A percentile compares a stretch with the other conserved stretches of the same genome.
Conservation (phyloP, 208 protist species). For the Acanthamoeba lenticulata region DNA sequence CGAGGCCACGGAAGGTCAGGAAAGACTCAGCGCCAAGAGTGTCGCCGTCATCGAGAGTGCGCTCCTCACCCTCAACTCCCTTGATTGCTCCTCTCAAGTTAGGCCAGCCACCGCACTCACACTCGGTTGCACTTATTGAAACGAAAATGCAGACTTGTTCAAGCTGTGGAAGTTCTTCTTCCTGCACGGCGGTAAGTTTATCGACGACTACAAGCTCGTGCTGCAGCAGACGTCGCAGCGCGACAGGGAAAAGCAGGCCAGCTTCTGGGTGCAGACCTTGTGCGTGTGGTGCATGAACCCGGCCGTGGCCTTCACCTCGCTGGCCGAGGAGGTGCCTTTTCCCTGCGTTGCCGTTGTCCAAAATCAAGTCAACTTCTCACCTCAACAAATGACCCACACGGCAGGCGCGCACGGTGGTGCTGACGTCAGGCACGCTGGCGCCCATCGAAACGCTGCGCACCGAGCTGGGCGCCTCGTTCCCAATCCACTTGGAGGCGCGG, state of each 20-base stretch:
- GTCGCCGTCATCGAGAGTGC: neutral
- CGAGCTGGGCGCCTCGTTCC: conserved; percentile 87
- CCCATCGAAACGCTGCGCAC: conserved; percentile 90
- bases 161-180: conserved; percentile 60
- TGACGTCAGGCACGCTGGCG: conserved; percentile 95
- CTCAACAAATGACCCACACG: neutral
- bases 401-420: conserved; percentile 84
- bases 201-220: conserved; percentile 39
- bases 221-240: conserved; percentile 45
- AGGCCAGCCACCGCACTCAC: too few species aligned
- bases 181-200: conserved; percentile 30
- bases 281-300: conserved; percentile 81
- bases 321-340: neutral
- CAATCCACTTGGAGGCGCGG: conserved; percentile 87
- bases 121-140: neutral
- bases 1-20: neutral
- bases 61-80: too few species aligned
- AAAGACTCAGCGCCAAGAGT: neutral
- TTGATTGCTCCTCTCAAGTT: too few species aligned
- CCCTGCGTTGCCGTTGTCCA: neutral
- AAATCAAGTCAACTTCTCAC: too few species aligned
- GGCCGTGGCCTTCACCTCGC: conserved; percentile 75
- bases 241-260: conserved; percentile 13
- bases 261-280: conserved; percentile 47
- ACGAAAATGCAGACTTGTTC: conserved; percentile 4